Percentiles rank a stretch among this genome's conserved stretches.
phyloP scores from a whole-genome alignment of 345 rosid species.

The Hibiscus trionum region DNA sequence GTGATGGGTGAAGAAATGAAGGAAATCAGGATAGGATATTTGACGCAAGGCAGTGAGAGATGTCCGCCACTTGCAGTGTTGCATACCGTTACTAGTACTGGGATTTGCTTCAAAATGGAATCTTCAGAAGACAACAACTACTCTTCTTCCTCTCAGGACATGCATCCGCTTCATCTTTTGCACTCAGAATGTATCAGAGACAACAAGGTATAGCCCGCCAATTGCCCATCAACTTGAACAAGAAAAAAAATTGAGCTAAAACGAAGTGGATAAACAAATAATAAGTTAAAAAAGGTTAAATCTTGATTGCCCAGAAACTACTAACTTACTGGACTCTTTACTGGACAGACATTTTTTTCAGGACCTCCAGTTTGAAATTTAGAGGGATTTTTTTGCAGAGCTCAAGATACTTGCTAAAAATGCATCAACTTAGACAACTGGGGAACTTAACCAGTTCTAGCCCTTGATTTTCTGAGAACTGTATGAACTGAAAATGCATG shows the following conservation, averaged over 20 bases:
- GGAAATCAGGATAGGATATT: slow-evolving; percentile 59
- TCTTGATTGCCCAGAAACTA: background rate
- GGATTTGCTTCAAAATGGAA: slow-evolving; percentile 94
- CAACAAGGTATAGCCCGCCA: slow-evolving; percentile 70
- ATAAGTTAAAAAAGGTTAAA: background rate
- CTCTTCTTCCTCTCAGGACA: slow-evolving; percentile 24
- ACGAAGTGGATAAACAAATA: background rate
- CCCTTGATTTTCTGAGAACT: slow-evolving; percentile 5
- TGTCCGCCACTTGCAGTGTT: slow-evolving; percentile 94
- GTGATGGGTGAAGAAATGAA: slow-evolving; percentile 41
- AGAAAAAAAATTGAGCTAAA: background rate
- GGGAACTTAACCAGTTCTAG: background rate
- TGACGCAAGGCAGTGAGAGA: slow-evolving; percentile 81
- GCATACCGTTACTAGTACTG: slow-evolving; percentile 59
- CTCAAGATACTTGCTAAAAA: background rate
- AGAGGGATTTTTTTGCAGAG: background rate
- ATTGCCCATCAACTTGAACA: slow-evolving; percentile 2
- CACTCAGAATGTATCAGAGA: slow-evolving; percentile 74
- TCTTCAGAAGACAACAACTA: slow-evolving; percentile 29
- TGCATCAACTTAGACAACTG: background rate
- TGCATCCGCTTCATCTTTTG: slow-evolving; percentile 54
- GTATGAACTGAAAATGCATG: slow-evolving; percentile 2
- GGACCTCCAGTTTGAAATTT: slow-evolving; percentile 17
- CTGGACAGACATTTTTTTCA: slow-evolving; percentile 24
- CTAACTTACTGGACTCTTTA: slow-evolving; percentile 19